Conservation (phyloP, 257 asterid species). For the Ophiorrhiza pumila region DNA sequence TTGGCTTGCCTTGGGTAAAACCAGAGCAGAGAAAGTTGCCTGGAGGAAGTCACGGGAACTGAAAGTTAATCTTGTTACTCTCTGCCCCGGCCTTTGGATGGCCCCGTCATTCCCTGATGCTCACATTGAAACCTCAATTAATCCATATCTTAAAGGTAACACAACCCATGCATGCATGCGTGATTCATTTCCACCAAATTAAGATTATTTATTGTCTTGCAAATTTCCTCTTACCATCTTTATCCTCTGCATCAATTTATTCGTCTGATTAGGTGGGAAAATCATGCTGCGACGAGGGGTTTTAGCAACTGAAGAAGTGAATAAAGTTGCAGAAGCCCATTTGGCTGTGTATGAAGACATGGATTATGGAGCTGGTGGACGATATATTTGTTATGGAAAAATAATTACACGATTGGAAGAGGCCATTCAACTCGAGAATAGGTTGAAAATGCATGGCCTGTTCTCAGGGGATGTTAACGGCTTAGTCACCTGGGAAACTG, state of each 20-base stretch:
- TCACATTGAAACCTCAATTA: conserved; percentile 26
- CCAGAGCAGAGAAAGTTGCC: conserved; percentile 33
- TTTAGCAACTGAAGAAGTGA: conserved; percentile 28
- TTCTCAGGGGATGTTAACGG: conserved; percentile 16
- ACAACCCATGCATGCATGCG: background rate
- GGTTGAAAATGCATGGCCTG: conserved; percentile 22
- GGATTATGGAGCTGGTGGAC: conserved; percentile 32
- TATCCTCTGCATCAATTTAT: too few species aligned
- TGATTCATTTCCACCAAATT: background rate
- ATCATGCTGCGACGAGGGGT: conserved; percentile 23
- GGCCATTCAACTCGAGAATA: conserved; percentile 22
- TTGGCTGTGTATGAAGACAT: conserved; percentile 25
- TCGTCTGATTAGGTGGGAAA: conserved; percentile 17
- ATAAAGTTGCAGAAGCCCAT: conserved; percentile 29
- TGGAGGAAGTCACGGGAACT: conserved; percentile 31
- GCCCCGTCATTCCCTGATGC: conserved; percentile 37
- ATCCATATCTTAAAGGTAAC: conserved; percentile 36
- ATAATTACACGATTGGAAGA: conserved; percentile 23
- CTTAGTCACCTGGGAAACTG: background rate
- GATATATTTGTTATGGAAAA: conserved; percentile 30
- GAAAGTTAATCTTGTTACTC: conserved; percentile 30
- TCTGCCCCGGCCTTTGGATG: conserved; percentile 34
- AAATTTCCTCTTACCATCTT: too few species aligned
- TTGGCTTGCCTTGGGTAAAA: conserved; percentile 39
- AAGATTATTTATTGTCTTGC: background rate